Evolutionary conservation across 768 basidiomycete genomes (phyloP).

Genomic region (Tulasnella sp.): DNA sequence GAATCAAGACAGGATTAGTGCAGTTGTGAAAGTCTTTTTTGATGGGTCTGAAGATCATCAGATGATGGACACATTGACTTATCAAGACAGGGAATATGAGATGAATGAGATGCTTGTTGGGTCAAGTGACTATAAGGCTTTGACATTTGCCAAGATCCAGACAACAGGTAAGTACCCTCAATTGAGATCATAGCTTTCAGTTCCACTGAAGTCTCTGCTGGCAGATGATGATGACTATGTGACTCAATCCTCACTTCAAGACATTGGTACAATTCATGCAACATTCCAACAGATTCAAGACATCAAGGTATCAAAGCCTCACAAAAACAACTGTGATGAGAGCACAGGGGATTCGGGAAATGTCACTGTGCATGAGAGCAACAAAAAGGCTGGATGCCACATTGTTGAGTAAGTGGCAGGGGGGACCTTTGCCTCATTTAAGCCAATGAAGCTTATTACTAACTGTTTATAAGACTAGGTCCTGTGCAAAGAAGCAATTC

Average conservation of each 20-base stretch:
- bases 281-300: background rate
- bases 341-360: background rate
- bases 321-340: background rate
- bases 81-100: background rate
- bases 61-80: background rate
- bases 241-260: background rate
- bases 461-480: background rate
- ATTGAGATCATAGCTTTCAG: too few relatives aligned
- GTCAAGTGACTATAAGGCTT: background rate
- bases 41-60: background rate
- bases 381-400: background rate
- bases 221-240: background rate
- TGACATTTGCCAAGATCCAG: background rate
- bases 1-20: background rate
- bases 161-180: too few relatives aligned
- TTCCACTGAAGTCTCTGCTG: background rate
- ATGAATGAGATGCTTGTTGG: background rate
- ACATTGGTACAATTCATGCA: background rate
- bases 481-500: background rate
- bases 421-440: too few relatives aligned
- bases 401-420: background rate
- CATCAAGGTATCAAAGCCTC: background rate
- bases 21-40: background rate
- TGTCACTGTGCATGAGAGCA: background rate
- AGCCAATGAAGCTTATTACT: too few relatives aligned